A percentile compares a stretch with the other conserved stretches of the same genome.
phyloP scores from a whole-genome alignment of 257 asterid species.

The Solanum ossicruentum region DNA sequence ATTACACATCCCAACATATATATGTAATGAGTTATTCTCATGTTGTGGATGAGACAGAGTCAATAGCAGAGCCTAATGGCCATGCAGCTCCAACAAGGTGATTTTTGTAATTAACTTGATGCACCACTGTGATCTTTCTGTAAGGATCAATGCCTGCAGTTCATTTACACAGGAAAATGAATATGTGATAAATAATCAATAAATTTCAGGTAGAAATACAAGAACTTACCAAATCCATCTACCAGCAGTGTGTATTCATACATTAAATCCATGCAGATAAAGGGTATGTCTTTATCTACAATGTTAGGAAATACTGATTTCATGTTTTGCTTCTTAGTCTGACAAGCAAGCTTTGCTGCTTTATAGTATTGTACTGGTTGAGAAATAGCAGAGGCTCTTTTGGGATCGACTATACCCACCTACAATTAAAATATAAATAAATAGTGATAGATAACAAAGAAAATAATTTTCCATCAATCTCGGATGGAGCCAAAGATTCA shows the following conservation, averaged over 20 bases:
- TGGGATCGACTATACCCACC: slow-evolving; percentile 9
- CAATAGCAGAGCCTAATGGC: slow-evolving; percentile 83
- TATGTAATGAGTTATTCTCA: background rate
- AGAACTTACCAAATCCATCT: slow-evolving; percentile 23
- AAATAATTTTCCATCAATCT: no score
- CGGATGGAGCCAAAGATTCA: no score
- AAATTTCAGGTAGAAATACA: background rate
- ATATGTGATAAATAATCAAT: background rate
- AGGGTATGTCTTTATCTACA: background rate
- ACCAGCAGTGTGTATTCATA: slow-evolving; percentile 18
- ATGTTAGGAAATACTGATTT: slow-evolving; percentile 2
- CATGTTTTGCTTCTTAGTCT: background rate
- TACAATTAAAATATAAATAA: background rate
- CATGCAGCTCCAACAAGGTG: slow-evolving; percentile 68
- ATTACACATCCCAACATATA: background rate
- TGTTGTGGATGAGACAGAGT: slow-evolving; percentile 39
- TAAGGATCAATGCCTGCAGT: slow-evolving; percentile 48
- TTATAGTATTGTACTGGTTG: slow-evolving; percentile 1
- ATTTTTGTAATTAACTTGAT: slow-evolving; percentile 42
- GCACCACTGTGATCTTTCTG: slow-evolving; percentile 49
- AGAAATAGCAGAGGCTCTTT: background rate
- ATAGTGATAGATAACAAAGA: no score
- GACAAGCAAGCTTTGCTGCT: slow-evolving; percentile 18
- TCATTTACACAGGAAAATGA: background rate
- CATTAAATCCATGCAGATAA: slow-evolving; percentile 23